Evolutionary conservation across 805 yeast genomes (phyloP).

Genomic region (Yarrowia hollandica): DNA sequence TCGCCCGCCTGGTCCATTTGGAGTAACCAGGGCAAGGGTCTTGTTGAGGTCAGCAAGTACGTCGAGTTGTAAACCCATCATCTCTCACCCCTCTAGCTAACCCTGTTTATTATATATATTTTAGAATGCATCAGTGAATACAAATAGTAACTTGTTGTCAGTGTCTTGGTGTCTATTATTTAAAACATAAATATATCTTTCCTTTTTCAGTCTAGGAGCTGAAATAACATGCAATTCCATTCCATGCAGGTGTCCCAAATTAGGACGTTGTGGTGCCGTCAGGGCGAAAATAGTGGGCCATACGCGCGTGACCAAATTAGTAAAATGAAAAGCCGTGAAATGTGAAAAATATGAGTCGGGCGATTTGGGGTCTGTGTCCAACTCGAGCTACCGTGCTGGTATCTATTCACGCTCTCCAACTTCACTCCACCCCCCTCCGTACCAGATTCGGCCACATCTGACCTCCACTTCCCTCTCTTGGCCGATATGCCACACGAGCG

Average conservation of each 20-base stretch:
- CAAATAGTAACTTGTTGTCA: too few relatives aligned
- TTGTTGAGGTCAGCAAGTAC: conserved; percentile 58
- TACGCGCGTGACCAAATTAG: too few relatives aligned
- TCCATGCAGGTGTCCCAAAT: too few relatives aligned
- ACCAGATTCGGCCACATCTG: conserved; percentile 30
- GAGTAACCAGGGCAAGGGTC: conserved; percentile 63
- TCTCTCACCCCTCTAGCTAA: too few relatives aligned
- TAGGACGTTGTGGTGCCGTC: too few relatives aligned
- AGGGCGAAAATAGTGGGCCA: too few relatives aligned
- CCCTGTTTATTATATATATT: conserved; percentile 19
- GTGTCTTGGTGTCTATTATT: not conserved
- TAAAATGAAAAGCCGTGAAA: too few relatives aligned
- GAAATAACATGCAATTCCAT: conserved; percentile 14
- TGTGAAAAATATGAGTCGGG: too few relatives aligned
- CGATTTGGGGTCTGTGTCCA: too few relatives aligned
- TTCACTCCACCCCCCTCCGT: conserved; percentile 30
- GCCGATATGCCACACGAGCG: conserved; percentile 24
- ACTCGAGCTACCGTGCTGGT: too few relatives aligned
- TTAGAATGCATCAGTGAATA: conserved; percentile 10
- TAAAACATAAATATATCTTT: not conserved
- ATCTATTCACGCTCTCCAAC: too few relatives aligned
- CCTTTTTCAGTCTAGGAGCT: conserved; percentile 7
- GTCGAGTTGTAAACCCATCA: conserved; percentile 46
- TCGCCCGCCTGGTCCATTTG: conserved; percentile 65
- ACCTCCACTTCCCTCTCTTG: conserved; percentile 27